Evolutionary conservation across 768 basidiomycete species (phyloP), one percentile per base, ranked within the genome.

Genomic region (Cyathus striatus): DNA sequence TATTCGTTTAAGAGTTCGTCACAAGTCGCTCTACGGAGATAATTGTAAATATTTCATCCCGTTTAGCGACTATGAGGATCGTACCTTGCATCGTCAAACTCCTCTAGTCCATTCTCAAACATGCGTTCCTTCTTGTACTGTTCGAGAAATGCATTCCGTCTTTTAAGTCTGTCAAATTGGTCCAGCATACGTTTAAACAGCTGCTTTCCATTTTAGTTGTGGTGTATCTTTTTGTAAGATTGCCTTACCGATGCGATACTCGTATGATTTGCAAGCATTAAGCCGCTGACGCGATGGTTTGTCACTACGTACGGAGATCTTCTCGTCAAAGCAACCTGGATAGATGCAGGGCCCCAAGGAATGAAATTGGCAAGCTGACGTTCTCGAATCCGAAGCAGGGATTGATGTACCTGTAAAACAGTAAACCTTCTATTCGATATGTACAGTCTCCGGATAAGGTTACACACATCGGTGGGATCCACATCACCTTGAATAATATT

Each of bases 211-310:
- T n/a, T n/a, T n/a, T n/a, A n/a, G n/a, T n/a, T n/a, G n/a, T n/a
- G n/a, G n/a, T n/a, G n/a, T n/a, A n/a, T n/a, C n/a, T n/a, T n/a
- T n/a, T n/a, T n/a, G n/a, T n/a, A n/a, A n/a, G n/a, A n/a, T 5
- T 6, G 6, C 75, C 86, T 30, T 52, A 94, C 90, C 24, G 92
- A 93, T 21, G 91, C 91, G 46, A 99, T 92, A 54, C 92, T 93
- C n/a, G 96, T 99, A 61, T 99, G 96, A 55, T 99, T 99, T 7
- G 94, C 96, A 39, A 99, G 78, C 96, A 99, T 98, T 40, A 99
- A 73, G 0, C 95, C 95, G 60, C 94, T 97, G 43, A 98, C 94
- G 10, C 94, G 86, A 62, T 99, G 93, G 54, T 85, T 88, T 27
- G 88, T 83, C 4, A 81, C 73, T 41, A 96, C 69, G 56, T 95